phyloP scores from a whole-genome alignment of 768 basidiomycete species.

The Gautieria morchelliformis region DNA sequence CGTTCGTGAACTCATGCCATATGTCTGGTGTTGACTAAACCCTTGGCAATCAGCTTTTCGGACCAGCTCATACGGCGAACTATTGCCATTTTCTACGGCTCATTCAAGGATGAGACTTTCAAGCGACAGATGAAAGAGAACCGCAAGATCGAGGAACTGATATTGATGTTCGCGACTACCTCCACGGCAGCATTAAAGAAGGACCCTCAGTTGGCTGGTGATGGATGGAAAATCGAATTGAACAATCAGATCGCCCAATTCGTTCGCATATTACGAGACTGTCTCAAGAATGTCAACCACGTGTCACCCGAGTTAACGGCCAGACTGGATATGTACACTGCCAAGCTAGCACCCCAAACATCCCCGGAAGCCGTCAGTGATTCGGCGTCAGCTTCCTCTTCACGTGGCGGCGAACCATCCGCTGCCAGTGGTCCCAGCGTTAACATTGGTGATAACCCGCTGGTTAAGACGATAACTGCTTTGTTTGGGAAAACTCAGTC shows the following conservation, averaged over 20 bases:
- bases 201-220: slow-evolving; percentile 71
- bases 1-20: slow-evolving; percentile 41
- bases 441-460: slow-evolving; percentile 64
- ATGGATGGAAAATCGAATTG: slow-evolving; percentile 88
- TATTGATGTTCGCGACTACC: slow-evolving; percentile 90
- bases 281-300: slow-evolving; percentile 59
- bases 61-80: slow-evolving; percentile 85
- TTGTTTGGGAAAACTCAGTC: slow-evolving; percentile 58
- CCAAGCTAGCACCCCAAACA: slow-evolving; percentile 60
- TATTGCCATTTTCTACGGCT: slow-evolving; percentile 88
- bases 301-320: slow-evolving; percentile 76
- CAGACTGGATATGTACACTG: slow-evolving; percentile 75
- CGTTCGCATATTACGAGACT: slow-evolving; percentile 77
- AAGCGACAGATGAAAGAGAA: slow-evolving; percentile 90
- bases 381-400: slow-evolving; percentile 34
- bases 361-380: slow-evolving; percentile 53
- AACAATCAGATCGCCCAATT: slow-evolving; percentile 90
- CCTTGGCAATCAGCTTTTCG: slow-evolving; percentile 49
- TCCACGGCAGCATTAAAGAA: slow-evolving; percentile 84
- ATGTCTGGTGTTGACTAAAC: background rate
- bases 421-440: slow-evolving; percentile 26
- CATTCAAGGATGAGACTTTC: slow-evolving; percentile 78
- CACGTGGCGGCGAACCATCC: slow-evolving; percentile 45
- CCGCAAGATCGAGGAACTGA: slow-evolving; percentile 94
- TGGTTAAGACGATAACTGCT: slow-evolving; percentile 58